These are phyloP conservation scores for Arabis hirsuta DNA, from an alignment of 345 rosid species.

Conservation along the genomic window DNA sequence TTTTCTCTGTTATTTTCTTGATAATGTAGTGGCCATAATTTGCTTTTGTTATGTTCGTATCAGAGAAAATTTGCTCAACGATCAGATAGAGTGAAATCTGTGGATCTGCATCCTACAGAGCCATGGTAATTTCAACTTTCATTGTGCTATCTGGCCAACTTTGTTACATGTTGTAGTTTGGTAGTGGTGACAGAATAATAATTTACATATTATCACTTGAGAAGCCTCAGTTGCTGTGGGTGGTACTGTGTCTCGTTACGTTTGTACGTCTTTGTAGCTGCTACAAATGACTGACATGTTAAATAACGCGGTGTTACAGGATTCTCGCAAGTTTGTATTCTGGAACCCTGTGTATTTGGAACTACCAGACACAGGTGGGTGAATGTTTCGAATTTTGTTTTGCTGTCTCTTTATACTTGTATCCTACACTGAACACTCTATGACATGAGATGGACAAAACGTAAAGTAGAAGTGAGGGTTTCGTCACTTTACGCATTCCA, in stretches of 20 bases:
- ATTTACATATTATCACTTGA: neutral
- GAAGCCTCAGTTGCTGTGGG: neutral
- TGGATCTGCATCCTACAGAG: constrained; percentile 70
- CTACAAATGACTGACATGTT: constrained; percentile 12
- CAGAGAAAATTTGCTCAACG: constrained; percentile 62
- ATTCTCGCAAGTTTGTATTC: constrained; percentile 68
- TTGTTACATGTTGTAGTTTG: neutral
- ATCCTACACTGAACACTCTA: neutral
- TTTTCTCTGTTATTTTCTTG: neutral
- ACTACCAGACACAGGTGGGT: constrained; percentile 88
- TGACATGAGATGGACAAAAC: constrained; percentile 4
- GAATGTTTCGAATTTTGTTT: neutral
- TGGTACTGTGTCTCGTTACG: neutral
- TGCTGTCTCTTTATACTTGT: neutral
- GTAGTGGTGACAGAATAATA: constrained; percentile 7
- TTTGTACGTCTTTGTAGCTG: constrained; percentile 12
- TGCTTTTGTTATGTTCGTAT: constrained; percentile 32
- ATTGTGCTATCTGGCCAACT: too few species aligned
- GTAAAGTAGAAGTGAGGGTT: neutral
- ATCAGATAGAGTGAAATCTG: constrained; percentile 72
- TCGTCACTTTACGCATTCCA: neutral
- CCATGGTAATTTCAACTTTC: constrained; percentile 57
- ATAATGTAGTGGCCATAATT: constrained; percentile 5
- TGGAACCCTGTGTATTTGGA: constrained; percentile 75
- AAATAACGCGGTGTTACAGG: constrained; percentile 44